Conservation (phyloP, 2,329 filamentous ascomycete genomes). For the Ophiostoma ips region DNA sequence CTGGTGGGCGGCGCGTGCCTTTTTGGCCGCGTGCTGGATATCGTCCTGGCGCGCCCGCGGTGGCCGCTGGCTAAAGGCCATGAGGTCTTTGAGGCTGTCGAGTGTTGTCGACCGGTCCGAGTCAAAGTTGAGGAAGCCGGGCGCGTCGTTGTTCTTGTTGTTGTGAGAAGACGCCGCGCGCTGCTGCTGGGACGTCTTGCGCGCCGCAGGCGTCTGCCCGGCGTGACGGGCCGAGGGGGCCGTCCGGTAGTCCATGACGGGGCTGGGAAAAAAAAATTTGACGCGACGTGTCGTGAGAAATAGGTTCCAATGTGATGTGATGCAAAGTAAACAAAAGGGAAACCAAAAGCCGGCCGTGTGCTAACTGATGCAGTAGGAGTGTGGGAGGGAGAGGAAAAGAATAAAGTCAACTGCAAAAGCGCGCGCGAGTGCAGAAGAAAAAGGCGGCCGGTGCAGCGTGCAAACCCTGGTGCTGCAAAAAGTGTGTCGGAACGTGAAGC, state of each 20-base stretch:
- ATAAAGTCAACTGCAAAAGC: background rate
- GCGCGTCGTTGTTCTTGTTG: background rate
- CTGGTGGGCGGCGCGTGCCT: constrained; percentile 11
- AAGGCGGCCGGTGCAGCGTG: background rate
- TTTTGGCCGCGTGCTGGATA: constrained; percentile 10
- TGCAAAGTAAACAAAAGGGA: constrained; percentile 12
- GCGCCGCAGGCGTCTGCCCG: constrained; percentile 2
- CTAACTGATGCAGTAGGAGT: constrained; percentile 4
- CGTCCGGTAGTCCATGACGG: constrained; percentile 8
- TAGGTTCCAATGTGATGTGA: too few species aligned
- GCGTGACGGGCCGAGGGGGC: constrained; percentile 4
- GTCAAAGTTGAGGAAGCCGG: constrained; percentile 9
- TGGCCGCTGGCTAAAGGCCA: constrained; percentile 11
- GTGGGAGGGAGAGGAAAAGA: background rate
- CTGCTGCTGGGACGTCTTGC: background rate
- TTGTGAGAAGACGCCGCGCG: background rate
- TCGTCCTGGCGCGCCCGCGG: constrained; percentile 25
- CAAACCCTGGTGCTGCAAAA: background rate
- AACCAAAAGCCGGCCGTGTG: background rate
- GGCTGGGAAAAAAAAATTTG: too few species aligned
- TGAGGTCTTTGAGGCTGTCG: constrained; percentile 13
- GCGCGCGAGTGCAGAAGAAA: background rate
- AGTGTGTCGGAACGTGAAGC: background rate
- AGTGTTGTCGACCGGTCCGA: constrained; percentile 13
- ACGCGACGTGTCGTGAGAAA: background rate